Conservation (phyloP, 1,284 basidiomycete species). For the Ganoderma meredithae region DNA sequence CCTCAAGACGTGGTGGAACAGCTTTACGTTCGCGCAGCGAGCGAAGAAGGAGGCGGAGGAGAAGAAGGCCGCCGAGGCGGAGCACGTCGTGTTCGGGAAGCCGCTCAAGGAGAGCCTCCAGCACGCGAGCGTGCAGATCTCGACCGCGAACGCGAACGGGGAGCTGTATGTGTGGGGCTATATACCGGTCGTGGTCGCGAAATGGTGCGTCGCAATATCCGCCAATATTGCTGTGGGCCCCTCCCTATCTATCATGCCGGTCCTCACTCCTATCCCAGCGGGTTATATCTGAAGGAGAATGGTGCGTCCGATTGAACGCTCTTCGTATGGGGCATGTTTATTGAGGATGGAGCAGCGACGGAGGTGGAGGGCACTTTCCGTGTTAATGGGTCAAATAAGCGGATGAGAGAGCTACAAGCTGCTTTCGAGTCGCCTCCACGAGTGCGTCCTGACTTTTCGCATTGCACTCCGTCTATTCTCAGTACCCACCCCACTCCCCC, state of each 20-base stretch:
- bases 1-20: constrained; percentile 86
- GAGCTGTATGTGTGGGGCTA: constrained; percentile 91
- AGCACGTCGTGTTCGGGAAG: constrained; percentile 79
- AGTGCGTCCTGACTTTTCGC: constrained; percentile 54
- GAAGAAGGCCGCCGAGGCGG: constrained; percentile 44
- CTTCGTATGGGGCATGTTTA: not conserved
- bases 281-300: constrained; percentile 90
- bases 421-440: constrained; percentile 89
- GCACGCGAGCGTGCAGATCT: constrained; percentile 94
- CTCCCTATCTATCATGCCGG: constrained; percentile 16
- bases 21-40: constrained; percentile 70
- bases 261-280: constrained; percentile 53
- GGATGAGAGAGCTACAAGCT: constrained; percentile 95
- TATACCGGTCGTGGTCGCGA: constrained; percentile 96
- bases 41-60: constrained; percentile 58
- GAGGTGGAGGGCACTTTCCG: constrained; percentile 97
- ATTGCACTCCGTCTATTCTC: constrained; percentile 11
- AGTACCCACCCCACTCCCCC: not conserved
- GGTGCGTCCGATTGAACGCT: constrained; percentile 53
- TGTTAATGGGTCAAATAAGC: constrained; percentile 90
- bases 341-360: constrained; percentile 64
- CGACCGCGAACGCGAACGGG: constrained; percentile 86
- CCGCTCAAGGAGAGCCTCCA: constrained; percentile 85
- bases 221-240: constrained; percentile 8
- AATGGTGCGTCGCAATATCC: constrained; percentile 74